Base-by-base conservation (phyloP, 768 basidiomycete genomes). In the Russula dissimulans region DNA sequence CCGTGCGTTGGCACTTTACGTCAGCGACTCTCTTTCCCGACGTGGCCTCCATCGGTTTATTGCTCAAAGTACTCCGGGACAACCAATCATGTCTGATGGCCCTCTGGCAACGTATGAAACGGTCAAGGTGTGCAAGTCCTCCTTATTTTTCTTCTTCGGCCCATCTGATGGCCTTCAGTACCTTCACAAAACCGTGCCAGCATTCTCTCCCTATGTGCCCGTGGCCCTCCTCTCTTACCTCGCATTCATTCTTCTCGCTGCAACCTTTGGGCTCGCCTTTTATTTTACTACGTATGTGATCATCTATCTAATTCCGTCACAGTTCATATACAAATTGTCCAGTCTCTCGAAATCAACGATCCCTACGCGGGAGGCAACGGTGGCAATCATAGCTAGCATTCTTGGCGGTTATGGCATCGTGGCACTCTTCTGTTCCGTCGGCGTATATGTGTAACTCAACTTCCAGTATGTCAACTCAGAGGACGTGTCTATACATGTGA, bases 381-480 rank as follows among this genome's bases (percentile, higher is more conserved):
- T 92, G 18, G 89, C 89, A 0, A 73, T 81, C 43, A 70, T 82
- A 12, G 92, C 91, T 29, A 91, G 89, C 71, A 64, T 84, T 43
- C 81, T 94, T 26, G 91, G 86, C 32, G 93, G 94, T 8, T 89
- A 91, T 66, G 94, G 94, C 54, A 81, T 93, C 66, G 90, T 95
- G 32, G 86, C 90, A 45, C 80, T 95, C 58, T 95, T 97, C 73
- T 91, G 89, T 74, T 83, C 82, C 42, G 84, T 80, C 47, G 91
- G 91, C 46, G 91, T 93, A 54, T 86, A 91, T 75, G 84, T 94
- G 66, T 93, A 81, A 71, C 42, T n/a, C 38, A 18, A 42, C 26
- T 11, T 29, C 22, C 8, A 10, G 41, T 57, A 36, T 14, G 43
- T 17, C n/a, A 54, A 18, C 39, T 39, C 26, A 26, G 15, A 51